phyloP scores from a whole-genome alignment of 768 basidiomycete species.

The Phylloporus rhodoxanthus region DNA sequence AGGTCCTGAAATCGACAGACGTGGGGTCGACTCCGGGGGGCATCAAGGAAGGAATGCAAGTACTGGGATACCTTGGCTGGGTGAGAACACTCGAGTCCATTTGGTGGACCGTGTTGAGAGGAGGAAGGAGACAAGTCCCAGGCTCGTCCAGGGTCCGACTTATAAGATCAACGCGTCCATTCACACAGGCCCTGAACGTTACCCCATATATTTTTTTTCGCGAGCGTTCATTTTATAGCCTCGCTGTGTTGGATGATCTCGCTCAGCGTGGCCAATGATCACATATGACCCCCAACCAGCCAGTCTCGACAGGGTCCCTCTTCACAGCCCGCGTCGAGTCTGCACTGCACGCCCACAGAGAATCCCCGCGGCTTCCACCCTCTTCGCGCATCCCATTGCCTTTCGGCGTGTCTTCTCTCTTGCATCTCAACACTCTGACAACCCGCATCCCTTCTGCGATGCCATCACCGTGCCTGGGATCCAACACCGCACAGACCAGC shows the following conservation, averaged over 20 bases:
- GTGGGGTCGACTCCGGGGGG: conserved; percentile 54
- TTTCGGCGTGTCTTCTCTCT: not conserved
- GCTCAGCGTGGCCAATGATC: not conserved
- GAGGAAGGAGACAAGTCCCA: too few species aligned
- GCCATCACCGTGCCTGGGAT: not conserved
- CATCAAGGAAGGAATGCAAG: conserved; percentile 44
- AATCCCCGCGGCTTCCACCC: not conserved
- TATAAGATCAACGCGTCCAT: conserved; percentile 17
- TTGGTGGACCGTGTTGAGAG: conserved; percentile 6
- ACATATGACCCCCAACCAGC: not conserved
- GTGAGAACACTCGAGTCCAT: conserved; percentile 24
- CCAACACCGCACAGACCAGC: conserved; percentile 4
- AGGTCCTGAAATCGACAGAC: conserved; percentile 72
- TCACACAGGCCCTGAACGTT: conserved; percentile 20
- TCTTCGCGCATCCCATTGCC: not conserved
- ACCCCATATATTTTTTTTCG: not conserved
- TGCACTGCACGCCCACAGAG: not conserved
- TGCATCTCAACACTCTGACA: conserved; percentile 10
- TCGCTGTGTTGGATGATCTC: not conserved
- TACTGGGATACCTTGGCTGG: conserved; percentile 30
- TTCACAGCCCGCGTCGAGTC: too few species aligned
- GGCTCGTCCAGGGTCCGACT: conserved; percentile 26
- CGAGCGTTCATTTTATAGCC: conserved; percentile 4
- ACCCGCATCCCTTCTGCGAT: conserved; percentile 2
- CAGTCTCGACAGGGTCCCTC: too few species aligned